Percentiles rank a stretch among this genome's conserved stretches.
Conservation (phyloP, 768 basidiomycete genomes). For the Collybia nuda region DNA sequence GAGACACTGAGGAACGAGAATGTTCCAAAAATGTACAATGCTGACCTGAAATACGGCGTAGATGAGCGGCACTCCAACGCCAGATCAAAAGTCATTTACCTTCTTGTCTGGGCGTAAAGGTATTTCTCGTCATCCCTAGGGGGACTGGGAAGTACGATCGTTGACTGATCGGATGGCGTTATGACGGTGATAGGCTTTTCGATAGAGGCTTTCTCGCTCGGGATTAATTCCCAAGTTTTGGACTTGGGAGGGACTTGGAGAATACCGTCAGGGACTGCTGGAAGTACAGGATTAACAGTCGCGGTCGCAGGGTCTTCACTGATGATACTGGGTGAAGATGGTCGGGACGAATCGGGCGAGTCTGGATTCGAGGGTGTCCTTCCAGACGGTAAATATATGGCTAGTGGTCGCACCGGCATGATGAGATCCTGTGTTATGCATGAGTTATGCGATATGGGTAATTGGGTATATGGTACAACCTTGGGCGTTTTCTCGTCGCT, state of each 20-base stretch:
- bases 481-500: too few species aligned
- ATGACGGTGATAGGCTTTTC: conserved; percentile 11
- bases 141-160: conserved; percentile 21
- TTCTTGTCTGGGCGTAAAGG: conserved; percentile 18
- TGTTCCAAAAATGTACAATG: conserved; percentile 23
- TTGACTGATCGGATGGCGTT: conserved; percentile 15
- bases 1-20: conserved; percentile 25
- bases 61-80: background rate
- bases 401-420: too few species aligned
- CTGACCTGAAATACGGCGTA: conserved; percentile 7
- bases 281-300: background rate
- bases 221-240: background rate
- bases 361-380: too few species aligned
- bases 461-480: too few species aligned
- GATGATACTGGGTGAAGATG: background rate
- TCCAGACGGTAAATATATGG: too few species aligned
- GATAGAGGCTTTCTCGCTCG: conserved; percentile 7
- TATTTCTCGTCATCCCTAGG: conserved; percentile 21
- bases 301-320: background rate
- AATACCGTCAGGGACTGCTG: too few species aligned
- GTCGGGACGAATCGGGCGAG: background rate
- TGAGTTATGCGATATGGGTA: too few species aligned
- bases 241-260: background rate
- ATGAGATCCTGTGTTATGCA: too few species aligned
- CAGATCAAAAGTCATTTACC: conserved; percentile 6